Evolutionary conservation across 192 early-diverging fungal genomes (phyloP).

Genomic region (Coemansia pectinata): DNA sequence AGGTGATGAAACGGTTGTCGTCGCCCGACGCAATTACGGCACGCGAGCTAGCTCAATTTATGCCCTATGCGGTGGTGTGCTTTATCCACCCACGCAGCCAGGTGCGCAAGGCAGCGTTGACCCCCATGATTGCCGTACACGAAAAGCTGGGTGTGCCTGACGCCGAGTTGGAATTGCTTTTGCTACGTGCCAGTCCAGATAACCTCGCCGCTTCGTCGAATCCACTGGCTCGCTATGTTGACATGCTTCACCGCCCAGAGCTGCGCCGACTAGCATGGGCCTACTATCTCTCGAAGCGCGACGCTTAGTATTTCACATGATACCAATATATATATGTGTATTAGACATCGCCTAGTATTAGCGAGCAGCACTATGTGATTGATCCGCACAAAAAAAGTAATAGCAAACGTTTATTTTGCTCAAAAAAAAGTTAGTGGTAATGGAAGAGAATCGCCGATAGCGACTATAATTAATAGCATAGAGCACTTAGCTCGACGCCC

Average conservation of each 20-base stretch:
- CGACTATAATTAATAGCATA: background rate
- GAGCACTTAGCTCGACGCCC: constrained; percentile 26
- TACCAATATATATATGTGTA: background rate
- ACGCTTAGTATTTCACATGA: background rate
- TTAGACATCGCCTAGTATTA: background rate
- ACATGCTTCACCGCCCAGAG: constrained; percentile 34
- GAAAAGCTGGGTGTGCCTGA: constrained; percentile 28
- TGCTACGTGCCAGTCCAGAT: constrained; percentile 25
- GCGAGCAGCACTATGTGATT: background rate
- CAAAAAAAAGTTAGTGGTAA: background rate
- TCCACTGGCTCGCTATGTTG: constrained; percentile 43
- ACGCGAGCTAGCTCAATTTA: constrained; percentile 40
- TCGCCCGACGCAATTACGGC: constrained; percentile 20
- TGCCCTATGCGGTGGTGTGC: constrained; percentile 40
- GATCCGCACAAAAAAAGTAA: background rate
- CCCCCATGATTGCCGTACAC: constrained; percentile 36
- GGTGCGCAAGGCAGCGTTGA: constrained; percentile 51
- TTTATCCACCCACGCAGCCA: constrained; percentile 52
- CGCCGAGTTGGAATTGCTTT: constrained; percentile 33
- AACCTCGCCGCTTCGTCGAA: constrained; percentile 27
- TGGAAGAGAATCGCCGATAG: background rate
- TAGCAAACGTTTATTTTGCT: too few relatives aligned
- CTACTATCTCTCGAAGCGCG: constrained; percentile 23
- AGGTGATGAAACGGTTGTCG: constrained; percentile 29
- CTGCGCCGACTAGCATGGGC: constrained; percentile 43